Evolutionary conservation across 441 rosid genomes (phyloP).

Genomic region (Erodium moschatum): DNA sequence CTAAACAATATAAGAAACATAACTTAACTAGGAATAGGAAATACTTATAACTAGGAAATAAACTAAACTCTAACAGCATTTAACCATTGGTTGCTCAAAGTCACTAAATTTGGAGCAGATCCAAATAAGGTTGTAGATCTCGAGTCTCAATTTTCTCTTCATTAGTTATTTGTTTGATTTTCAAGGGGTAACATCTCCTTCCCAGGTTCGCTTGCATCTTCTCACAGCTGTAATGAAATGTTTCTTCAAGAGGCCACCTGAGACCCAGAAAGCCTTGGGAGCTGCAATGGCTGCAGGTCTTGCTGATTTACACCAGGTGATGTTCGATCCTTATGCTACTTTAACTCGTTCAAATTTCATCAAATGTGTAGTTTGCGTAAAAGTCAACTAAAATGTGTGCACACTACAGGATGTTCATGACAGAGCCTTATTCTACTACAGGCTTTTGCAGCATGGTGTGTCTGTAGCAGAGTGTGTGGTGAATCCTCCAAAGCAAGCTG

Average conservation of each 20-base stretch:
- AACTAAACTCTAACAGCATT: too few relatives aligned
- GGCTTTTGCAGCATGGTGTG: conserved; percentile 66
- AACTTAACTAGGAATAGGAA: too few relatives aligned
- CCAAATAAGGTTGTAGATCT: too few relatives aligned
- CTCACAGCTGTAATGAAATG: conserved; percentile 92
- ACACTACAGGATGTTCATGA: conserved; percentile 92
- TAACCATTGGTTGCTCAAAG: too few relatives aligned
- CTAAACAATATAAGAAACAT: too few relatives aligned
- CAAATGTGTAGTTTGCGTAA: conserved; percentile 2
- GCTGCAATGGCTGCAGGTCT: conserved; percentile 82
- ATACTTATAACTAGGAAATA: too few relatives aligned
- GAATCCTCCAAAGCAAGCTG: conserved; percentile 97
- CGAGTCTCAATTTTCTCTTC: too few relatives aligned
- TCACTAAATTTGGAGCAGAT: too few relatives aligned
- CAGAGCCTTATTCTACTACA: conserved; percentile 90
- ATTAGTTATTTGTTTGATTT: neutral
- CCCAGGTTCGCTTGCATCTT: conserved; percentile 91
- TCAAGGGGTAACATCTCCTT: conserved; percentile 17
- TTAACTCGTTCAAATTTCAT: neutral
- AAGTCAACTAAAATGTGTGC: conserved; percentile 20
- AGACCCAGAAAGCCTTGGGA: conserved; percentile 85
- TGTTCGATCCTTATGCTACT: conserved; percentile 1
- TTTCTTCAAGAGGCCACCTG: conserved; percentile 88
- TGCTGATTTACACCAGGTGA: conserved; percentile 85
- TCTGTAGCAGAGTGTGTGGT: conserved; percentile 73